Percentiles rank a stretch among this genome's conserved stretches.
Evolutionary conservation across 2,329 filamentous ascomycete species (phyloP).

Genomic region (Ceratocystis alfenasii): DNA sequence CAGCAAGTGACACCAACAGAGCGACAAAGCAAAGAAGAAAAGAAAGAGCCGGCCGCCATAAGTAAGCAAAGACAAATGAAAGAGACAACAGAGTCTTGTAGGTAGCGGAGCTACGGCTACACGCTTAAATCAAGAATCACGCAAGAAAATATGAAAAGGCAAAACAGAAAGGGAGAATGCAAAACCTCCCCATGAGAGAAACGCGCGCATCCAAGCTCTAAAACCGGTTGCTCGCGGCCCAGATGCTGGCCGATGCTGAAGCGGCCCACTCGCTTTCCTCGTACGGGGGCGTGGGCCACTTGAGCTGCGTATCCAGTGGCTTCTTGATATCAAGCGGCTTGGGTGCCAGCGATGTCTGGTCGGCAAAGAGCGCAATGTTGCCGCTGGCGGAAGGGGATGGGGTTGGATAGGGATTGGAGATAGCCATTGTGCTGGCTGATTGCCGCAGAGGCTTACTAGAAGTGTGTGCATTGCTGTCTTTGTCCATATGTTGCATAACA

Average conservation of each 20-base stretch:
- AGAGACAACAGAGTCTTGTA: slow-evolving; percentile 25
- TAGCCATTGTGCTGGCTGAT: slow-evolving; percentile 50
- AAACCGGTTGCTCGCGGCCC: slow-evolving; percentile 56
- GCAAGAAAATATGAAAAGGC: slow-evolving; percentile 21
- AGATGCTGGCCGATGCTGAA: slow-evolving; percentile 68
- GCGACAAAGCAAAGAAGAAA: slow-evolving; percentile 18
- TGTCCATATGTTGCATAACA: slow-evolving; percentile 60
- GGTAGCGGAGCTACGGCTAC: not conserved
- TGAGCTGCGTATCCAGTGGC: slow-evolving; percentile 41
- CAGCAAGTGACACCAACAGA: slow-evolving; percentile 19
- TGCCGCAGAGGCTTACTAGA: slow-evolving; percentile 39
- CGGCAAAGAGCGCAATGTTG: slow-evolving; percentile 62
- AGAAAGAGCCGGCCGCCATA: slow-evolving; percentile 14
- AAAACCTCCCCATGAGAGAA: slow-evolving; percentile 11
- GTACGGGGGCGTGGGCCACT: slow-evolving; percentile 93
- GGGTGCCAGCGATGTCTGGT: slow-evolving; percentile 46
- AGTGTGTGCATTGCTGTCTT: slow-evolving; percentile 33
- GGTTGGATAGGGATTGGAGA: slow-evolving; percentile 52
- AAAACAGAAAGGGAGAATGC: slow-evolving; percentile 18
- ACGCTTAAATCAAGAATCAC: slow-evolving; percentile 12
- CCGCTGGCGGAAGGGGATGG: slow-evolving; percentile 71
- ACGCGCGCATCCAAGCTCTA: slow-evolving; percentile 28
- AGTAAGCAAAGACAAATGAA: slow-evolving; percentile 19
- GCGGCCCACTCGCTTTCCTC: slow-evolving; percentile 88
- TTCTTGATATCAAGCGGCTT: slow-evolving; percentile 60